Evolutionary conservation across 2,329 filamentous ascomycete species (phyloP).

Genomic region (Aspergillus phoenicis): DNA sequence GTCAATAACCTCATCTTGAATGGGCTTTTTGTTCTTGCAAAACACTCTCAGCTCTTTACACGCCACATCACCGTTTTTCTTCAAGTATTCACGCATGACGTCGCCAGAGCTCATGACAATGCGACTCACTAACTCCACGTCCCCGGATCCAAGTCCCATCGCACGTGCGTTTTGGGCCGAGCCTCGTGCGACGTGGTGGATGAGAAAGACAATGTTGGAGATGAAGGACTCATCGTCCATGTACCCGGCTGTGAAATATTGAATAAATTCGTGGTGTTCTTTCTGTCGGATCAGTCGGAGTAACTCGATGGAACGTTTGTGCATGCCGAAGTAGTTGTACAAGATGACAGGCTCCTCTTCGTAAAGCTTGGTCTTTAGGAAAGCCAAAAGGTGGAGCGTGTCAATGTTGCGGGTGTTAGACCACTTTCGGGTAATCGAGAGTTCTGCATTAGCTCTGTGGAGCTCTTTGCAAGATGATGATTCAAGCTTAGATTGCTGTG

Average conservation of each 20-base stretch:
- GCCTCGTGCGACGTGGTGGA: conserved; percentile 29
- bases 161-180: conserved; percentile 19
- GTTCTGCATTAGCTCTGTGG: conserved; percentile 8
- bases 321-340: conserved; percentile 37
- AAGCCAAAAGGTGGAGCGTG: conserved; percentile 28
- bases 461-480: conserved; percentile 16
- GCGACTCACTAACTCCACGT: conserved; percentile 18
- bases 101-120: conserved; percentile 30
- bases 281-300: conserved; percentile 29
- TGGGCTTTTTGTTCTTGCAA: conserved; percentile 29
- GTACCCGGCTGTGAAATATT: conserved; percentile 30
- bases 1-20: conserved; percentile 21
- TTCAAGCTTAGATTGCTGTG: conserved; percentile 17
- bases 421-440: conserved; percentile 20
- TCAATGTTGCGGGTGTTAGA: conserved; percentile 25
- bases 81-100: conserved; percentile 30
- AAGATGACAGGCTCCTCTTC: conserved; percentile 32
- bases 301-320: conserved; percentile 31
- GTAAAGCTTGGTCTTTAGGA: conserved; percentile 27
- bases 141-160: conserved; percentile 17
- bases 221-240: conserved; percentile 31
- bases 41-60: conserved; percentile 32
- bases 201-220: conserved; percentile 27
- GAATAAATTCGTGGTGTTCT: conserved; percentile 31
- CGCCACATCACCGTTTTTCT: conserved; percentile 30